These are phyloP conservation scores for Apophysomyces ossiformis DNA, from an alignment of 371 early-diverging fungal species.

Conservation along the genomic window DNA sequence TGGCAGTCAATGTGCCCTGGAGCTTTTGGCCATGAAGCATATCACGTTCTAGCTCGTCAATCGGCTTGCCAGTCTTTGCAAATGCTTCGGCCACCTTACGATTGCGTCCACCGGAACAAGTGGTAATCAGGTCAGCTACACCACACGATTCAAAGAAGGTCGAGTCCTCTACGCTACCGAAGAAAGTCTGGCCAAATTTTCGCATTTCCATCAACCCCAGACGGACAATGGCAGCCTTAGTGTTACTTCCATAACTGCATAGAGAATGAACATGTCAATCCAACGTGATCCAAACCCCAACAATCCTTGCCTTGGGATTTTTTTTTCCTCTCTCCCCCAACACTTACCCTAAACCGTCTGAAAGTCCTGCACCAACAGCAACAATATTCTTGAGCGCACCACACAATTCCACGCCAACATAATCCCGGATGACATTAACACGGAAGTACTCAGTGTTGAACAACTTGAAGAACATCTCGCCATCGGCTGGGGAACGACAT, in stretches of 20 bases:
- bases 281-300: conserved; percentile 5
- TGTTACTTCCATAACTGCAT: conserved; percentile 86
- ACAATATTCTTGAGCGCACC: conserved; percentile 99
- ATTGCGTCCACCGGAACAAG: conserved; percentile 97
- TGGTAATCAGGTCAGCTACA: conserved; percentile 93
- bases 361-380: conserved; percentile 97
- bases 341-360: conserved; percentile 73
- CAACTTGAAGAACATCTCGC: conserved; percentile 77
- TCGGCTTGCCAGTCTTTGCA: conserved; percentile 86
- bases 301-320: background rate
- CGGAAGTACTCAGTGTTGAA: conserved; percentile 92
- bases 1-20: conserved; percentile 94
- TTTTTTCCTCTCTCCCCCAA: background rate
- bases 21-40: conserved; percentile 97
- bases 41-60: conserved; percentile 89
- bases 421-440: conserved; percentile 85
- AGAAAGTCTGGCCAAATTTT: conserved; percentile 87
- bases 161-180: conserved; percentile 74
- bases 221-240: conserved; percentile 97
- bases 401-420: conserved; percentile 95
- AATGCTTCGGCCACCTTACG: conserved; percentile 92
- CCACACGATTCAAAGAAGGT: conserved; percentile 99
- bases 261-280: conserved; percentile 39
- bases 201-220: conserved; percentile 97
- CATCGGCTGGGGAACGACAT: conserved; percentile 71